Evolutionary conservation across 352 stramenopile species (phyloP), one percentile per base, ranked within the genome.

Genomic region (Globisporangium cylindrosporum): DNA sequence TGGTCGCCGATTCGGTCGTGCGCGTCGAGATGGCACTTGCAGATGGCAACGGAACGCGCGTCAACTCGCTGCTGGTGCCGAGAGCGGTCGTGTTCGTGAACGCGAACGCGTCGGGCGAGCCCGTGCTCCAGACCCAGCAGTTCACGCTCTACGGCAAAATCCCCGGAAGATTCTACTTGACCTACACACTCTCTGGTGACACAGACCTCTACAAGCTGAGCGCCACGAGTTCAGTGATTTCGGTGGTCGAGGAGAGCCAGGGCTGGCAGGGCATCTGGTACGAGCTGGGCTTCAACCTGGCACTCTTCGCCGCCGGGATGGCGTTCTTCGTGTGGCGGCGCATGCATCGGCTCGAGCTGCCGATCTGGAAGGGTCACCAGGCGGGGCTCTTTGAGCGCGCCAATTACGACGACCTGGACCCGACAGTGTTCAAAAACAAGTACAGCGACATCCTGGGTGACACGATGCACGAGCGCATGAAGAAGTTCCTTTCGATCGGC

Each of bases 231-330:
- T 86, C 82, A 0, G 83, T 92, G 3, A 70, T 94, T 22, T 70
- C 83, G 0, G 77, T 93, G 32, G 74, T 74, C 9, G 70, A 78
- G 9, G 74, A 76, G n/a, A 74, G 71, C 1, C 65, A 76, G 32
- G 82, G 81, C 1, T 94, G 84, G 84, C 70, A 88, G 34, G 87
- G 83, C 5, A 89, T 93, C 62, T 82, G 75, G 76, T 83, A 82
- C 63, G 77, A 93, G 48, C 71, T 94, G 18, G 72, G 66, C 6
- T 71, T 92, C 61, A 94, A 94, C 69, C 43, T 76, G 24, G 56
- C 82, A 27, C 64, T 93, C 22, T 93, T 92, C 53, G n/a, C 68
- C 10, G 65, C 48, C 0, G 83, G 81, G 0, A 63, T 90, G 55
- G 43, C 63, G 2, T 92, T 93, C 69, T 94, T 94, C 59, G 75